These are phyloP conservation scores for Fusarium tupiense DNA, from an alignment of 2,329 filamentous ascomycete species.

Conservation along the genomic window DNA sequence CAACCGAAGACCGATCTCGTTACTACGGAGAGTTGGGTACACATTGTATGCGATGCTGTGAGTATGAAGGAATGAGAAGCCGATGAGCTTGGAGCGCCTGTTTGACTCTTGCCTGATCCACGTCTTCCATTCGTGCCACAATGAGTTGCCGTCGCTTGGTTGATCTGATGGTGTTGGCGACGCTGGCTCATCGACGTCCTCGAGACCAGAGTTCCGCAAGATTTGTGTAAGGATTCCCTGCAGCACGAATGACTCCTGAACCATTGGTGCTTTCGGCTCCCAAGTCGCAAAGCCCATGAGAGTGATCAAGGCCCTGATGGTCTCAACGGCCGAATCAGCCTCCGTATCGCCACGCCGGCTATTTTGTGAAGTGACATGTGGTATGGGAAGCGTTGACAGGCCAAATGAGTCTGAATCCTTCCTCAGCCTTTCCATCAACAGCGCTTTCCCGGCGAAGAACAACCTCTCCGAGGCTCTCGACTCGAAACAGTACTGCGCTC, in stretches of 20 bases:
- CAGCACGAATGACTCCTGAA: conserved; percentile 49
- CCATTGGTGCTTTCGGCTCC: conserved; percentile 46
- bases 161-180: not conserved
- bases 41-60: conserved; percentile 53
- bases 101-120: conserved; percentile 48
- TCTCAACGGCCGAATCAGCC: conserved; percentile 37
- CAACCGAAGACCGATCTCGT: conserved; percentile 49
- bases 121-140: conserved; percentile 40
- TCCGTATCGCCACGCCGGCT: not conserved
- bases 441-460: conserved; percentile 47
- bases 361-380: conserved; percentile 21
- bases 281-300: conserved; percentile 53
- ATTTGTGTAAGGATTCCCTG: conserved; percentile 48
- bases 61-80: conserved; percentile 52
- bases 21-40: conserved; percentile 50
- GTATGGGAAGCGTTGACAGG: not conserved
- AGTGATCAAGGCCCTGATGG: conserved; percentile 47
- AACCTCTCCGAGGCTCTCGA: conserved; percentile 47
- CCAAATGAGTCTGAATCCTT: conserved; percentile 36
- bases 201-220: conserved; percentile 47
- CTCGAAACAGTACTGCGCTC: conserved; percentile 53
- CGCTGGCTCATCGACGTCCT: conserved; percentile 30
- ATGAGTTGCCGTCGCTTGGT: not conserved
- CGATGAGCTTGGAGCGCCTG: conserved; percentile 50
- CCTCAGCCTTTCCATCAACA: conserved; percentile 45